Percentiles rank a stretch among this genome's conserved stretches.
phyloP scores from a whole-genome alignment of 73 alveolate genomes.

The Durusdinium trenchii region DNA sequence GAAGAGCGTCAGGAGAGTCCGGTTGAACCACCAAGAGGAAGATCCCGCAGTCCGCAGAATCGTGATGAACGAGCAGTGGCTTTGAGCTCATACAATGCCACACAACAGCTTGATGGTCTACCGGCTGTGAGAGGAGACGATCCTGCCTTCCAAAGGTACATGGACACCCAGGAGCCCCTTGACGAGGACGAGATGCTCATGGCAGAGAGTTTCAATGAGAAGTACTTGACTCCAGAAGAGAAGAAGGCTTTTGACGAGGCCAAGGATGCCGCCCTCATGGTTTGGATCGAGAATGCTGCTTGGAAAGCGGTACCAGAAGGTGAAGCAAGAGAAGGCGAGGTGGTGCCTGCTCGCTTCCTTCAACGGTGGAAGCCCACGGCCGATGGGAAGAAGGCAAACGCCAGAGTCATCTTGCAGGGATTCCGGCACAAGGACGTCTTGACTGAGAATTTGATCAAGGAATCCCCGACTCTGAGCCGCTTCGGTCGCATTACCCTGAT shows the following conservation, averaged over 20 bases:
- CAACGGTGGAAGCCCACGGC: neutral
- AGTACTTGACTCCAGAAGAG: neutral
- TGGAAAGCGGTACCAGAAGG: neutral
- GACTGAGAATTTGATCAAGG: neutral
- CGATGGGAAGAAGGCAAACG: neutral
- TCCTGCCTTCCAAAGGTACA: no score
- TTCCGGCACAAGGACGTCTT: neutral
- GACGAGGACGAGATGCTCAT: slow-evolving; percentile 21
- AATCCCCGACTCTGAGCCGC: no score
- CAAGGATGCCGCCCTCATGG: neutral
- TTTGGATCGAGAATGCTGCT: neutral
- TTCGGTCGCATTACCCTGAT: no score
- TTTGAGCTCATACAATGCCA: no score
- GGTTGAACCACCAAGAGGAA: no score
- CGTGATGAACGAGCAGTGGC: no score
- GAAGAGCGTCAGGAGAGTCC: no score
- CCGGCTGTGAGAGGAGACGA: no score
- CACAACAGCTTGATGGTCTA: no score
- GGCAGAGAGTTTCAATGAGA: slow-evolving; percentile 1
- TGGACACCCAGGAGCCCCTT: no score
- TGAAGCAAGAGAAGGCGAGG: neutral
- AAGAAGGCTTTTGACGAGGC: neutral
- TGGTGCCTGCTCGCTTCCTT: neutral
- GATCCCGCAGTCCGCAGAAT: no score
- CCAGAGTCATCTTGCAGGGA: neutral